These are phyloP conservation scores for Rosa lucieae DNA, from an alignment of 306 rosid species.

Conservation along the genomic window DNA sequence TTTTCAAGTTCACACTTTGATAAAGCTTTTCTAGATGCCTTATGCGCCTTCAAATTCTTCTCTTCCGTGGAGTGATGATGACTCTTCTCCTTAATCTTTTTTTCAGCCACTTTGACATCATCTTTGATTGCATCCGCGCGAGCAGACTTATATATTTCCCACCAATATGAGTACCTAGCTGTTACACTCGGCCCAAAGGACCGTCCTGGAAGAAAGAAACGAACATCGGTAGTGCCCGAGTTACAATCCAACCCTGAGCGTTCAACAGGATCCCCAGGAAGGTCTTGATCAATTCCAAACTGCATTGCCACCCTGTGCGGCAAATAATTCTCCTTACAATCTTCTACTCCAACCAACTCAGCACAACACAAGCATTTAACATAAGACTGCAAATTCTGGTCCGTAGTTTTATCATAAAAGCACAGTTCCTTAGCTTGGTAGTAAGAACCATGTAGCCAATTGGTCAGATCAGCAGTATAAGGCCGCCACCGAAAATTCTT, in stretches of 20 bases:
- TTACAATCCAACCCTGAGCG: neutral
- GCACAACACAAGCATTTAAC: constrained; percentile 37
- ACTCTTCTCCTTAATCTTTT: neutral
- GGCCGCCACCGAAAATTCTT: constrained; percentile 48
- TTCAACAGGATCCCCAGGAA: constrained; percentile 48
- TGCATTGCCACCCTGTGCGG: constrained; percentile 67
- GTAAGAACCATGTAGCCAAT: constrained; percentile 22
- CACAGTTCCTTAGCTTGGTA: constrained; percentile 22
- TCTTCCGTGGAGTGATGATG: neutral
- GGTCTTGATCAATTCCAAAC: constrained; percentile 64
- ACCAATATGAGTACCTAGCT: constrained; percentile 43
- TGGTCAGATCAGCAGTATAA: constrained; percentile 23
- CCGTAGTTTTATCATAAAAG: constrained; percentile 15
- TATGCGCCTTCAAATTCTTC: neutral
- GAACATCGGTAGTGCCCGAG: neutral
- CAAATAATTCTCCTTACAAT: constrained; percentile 31
- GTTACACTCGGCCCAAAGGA: constrained; percentile 28
- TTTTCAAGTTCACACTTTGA: neutral
- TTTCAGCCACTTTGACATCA: neutral
- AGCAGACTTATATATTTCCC: constrained; percentile 23
- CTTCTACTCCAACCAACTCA: constrained; percentile 39
- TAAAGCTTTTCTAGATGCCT: neutral
- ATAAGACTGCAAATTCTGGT: constrained; percentile 30
- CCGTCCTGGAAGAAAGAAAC: constrained; percentile 22
- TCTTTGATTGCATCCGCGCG: neutral